Percentiles rank a stretch among this genome's conserved stretches.
phyloP scores from a whole-genome alignment of 805 yeast species.

The Candida coquimbonensis region DNA sequence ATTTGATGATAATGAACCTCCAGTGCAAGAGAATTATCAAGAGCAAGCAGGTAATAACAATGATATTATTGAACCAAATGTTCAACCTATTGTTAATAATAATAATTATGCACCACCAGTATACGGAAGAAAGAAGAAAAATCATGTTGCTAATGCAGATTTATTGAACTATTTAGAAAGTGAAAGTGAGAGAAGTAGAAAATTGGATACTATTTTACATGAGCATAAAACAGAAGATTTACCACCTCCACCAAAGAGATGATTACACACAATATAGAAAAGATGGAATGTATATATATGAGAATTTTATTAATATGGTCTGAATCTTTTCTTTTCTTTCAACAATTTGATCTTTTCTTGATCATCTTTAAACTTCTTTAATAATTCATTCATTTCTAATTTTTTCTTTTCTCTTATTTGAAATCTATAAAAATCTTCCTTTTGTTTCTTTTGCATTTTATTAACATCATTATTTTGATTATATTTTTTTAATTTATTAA shows the following conservation, averaged over 20 bases:
- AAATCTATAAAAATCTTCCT: conserved; percentile 90
- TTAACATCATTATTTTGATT: conserved; percentile 19
- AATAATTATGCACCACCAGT: conserved; percentile 15
- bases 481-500: conserved; percentile 33
- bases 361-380: conserved; percentile 80
- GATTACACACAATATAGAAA: not conserved
- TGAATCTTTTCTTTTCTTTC: conserved; percentile 76
- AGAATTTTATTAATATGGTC: conserved; percentile 59
- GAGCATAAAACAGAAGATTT: conserved; percentile 12
- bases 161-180: conserved; percentile 34
- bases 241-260: conserved; percentile 31
- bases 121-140: conserved; percentile 22
- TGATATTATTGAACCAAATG: not conserved
- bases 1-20: conserved; percentile 28
- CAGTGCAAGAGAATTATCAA: not conserved
- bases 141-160: conserved; percentile 18
- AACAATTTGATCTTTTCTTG: conserved; percentile 76
- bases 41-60: no score
- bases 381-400: conserved; percentile 81
- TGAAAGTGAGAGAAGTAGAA: conserved; percentile 34
- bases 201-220: conserved; percentile 26
- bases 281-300: not conserved
- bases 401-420: conserved; percentile 93
- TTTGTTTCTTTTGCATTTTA: conserved; percentile 65
- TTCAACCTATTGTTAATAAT: not conserved